Conservation (phyloP, 257 asterid genomes). For the Eustoma russellianum region DNA sequence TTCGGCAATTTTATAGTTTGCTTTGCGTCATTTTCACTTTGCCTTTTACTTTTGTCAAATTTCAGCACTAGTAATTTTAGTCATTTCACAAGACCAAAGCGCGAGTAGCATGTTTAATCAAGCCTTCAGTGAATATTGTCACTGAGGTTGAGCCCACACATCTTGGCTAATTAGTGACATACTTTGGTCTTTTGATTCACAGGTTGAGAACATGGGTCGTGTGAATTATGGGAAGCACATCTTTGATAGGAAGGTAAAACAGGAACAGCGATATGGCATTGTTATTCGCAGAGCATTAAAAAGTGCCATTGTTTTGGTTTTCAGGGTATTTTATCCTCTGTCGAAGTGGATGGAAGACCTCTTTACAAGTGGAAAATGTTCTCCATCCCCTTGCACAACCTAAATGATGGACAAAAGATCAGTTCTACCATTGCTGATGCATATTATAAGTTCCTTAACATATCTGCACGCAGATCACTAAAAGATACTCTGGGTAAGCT, state of each 20-base stretch:
- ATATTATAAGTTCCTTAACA: constrained; percentile 8
- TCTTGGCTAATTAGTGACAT: not conserved
- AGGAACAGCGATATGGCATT: not conserved
- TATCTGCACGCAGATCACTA: constrained; percentile 18
- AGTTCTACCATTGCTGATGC: constrained; percentile 30
- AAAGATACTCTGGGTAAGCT: constrained; percentile 34
- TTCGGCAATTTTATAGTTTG: not conserved
- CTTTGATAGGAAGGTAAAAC: constrained; percentile 72
- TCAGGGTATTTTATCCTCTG: constrained; percentile 85
- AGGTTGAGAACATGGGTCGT: constrained; percentile 99
- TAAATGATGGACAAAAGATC: constrained; percentile 34
- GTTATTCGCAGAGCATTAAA: not conserved
- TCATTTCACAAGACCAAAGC: too few species aligned
- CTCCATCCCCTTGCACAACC: constrained; percentile 55
- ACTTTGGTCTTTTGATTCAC: too few species aligned
- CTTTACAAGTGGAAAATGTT: constrained; percentile 68
- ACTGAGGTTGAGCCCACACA: not conserved
- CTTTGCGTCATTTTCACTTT: not conserved
- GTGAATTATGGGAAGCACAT: constrained; percentile 69
- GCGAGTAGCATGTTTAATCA: too few species aligned
- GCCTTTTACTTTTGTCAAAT: not conserved
- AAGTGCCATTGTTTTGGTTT: constrained; percentile 13
- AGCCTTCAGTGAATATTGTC: too few species aligned
- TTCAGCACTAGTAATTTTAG: too few species aligned
- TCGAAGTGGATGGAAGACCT: constrained; percentile 51